Evolutionary conservation across 345 rosid genomes (phyloP), one percentile per base, ranked within the genome.

Genomic region (Adansonia digitata): DNA sequence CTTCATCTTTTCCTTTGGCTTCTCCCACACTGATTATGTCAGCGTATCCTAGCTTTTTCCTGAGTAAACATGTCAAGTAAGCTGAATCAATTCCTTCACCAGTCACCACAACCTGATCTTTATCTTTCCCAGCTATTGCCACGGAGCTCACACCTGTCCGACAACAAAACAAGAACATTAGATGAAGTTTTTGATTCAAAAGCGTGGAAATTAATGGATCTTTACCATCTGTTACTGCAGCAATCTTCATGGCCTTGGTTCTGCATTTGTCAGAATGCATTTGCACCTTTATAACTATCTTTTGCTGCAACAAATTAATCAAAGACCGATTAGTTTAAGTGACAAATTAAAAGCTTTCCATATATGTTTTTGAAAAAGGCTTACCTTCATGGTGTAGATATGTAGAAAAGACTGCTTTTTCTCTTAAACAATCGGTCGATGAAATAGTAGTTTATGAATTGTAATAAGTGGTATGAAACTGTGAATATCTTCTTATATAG

Each of bases 231-330:
- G 65, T 40, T 29, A 29, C 45, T 14, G 22, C 77, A 37, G 79
- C 79, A 12, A 39, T 66, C 60, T 55, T 20, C 82, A 76, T 71
- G 27, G 79, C 77, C 73, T 80, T 76, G 67, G 66, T 45, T 43
- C 77, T 24, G 73, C 79, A 80, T 72, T 76, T 76, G 46, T 80
- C 51, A 17, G 77, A 63, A 11, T 52, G 60, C 56, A 76, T 24
- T 11, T 66, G 20, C 51, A 57, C 57, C 76, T 37, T 60, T n/a
- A 76, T 80, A 8, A 72, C 71, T n/a, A 75, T 67, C 70, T 72
- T 76, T 72, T 57, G 74, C 82, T 66, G 77, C 74, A 56, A 60
- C 65, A 60, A 27, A 53, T 53, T 4, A 24, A 24, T 1, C 61
- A 24, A 11, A 10, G 12, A 0, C 27, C 27, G n/a, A 52, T 20